Base-by-base conservation (phyloP, 257 asterid species). In the Przewalskia tangutica region DNA sequence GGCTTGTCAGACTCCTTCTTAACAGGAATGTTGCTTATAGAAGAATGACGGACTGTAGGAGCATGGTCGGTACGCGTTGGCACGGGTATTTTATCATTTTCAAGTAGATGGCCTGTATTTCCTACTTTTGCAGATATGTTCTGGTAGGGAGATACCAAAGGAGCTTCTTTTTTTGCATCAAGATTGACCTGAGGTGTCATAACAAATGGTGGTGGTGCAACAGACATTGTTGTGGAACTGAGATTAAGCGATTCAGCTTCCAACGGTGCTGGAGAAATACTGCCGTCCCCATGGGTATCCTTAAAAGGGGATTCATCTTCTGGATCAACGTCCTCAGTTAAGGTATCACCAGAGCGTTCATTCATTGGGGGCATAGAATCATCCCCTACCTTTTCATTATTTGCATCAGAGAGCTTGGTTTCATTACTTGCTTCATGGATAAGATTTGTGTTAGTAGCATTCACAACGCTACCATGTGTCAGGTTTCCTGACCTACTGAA, bases 241-340 rank as follows among this genome's bases (percentile, higher is more conserved):
- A 77, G 40, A 51, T 46, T 27, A 34, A 20, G 20, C 5, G 54
- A 79, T 78, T 77, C 86, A 70, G 62, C 75, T 79, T 66, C 59
- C 32, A 10, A 87, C 5, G 63, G 70, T 6, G 67, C 73, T 56
- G 81, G 85, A 85, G 81, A 80, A 66, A 82, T 42, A 34, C 73
- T 81, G 62, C 53, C 84, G 32, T 34, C 84, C 64, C 79, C 73
- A 59, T 81, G 75, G 55, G 81, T 64, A 62, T 89, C 95, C 75
- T 83, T 84, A 42, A 89, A 86, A 6, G 88, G 82, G 68, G 85
- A 58, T 83, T 90, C 97, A 82, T 90, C 93, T 82, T 93, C 95
- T 1, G 94, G 93, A 80, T 92, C 95, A 75, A 83, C 73, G 51
- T 85, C 90, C 53, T 84, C 86, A 77, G 85, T 82, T 6, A 67